A percentile compares a stretch with the other conserved stretches of the same genome.
Evolutionary conservation across 108 stramenopile genomes (phyloP).

Genomic region (Cyclotella baltica): DNA sequence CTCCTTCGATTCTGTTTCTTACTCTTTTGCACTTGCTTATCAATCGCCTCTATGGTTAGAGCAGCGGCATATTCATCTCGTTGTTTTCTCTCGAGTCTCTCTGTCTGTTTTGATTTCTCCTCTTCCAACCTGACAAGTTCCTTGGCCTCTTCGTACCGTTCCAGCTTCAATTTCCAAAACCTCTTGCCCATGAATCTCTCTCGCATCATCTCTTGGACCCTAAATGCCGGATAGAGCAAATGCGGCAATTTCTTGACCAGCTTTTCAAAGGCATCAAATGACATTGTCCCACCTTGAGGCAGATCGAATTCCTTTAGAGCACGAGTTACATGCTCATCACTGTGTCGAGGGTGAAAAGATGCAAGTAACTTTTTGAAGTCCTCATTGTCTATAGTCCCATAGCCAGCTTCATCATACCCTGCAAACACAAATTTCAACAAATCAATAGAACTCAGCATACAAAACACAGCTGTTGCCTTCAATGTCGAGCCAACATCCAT

Average conservation of each 20-base stretch:
- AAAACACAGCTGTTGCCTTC: constrained; percentile 48
- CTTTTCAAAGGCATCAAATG: constrained; percentile 24
- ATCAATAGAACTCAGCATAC: constrained; percentile 41
- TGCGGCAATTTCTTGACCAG: constrained; percentile 25
- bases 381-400: constrained; percentile 36
- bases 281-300: constrained; percentile 31
- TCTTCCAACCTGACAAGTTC: constrained; percentile 23
- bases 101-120: constrained; percentile 7
- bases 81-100: constrained; percentile 23
- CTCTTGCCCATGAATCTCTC: constrained; percentile 34
- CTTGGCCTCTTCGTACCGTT: constrained; percentile 25
- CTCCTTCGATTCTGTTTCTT: constrained; percentile 8
- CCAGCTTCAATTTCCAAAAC: constrained; percentile 49
- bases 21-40: not conserved
- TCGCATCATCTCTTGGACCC: constrained; percentile 51
- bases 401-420: constrained; percentile 41
- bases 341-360: constrained; percentile 42
- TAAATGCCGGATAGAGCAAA: constrained; percentile 48
- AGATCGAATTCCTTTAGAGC: constrained; percentile 39
- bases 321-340: constrained; percentile 17
- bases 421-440: constrained; percentile 41
- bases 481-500: constrained; percentile 47
- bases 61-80: constrained; percentile 35
- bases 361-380: constrained; percentile 36
- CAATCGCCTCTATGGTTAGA: constrained; percentile 16